Conservation (phyloP, 2,329 filamentous ascomycete genomes). For the Pseudomassariella vexata region DNA sequence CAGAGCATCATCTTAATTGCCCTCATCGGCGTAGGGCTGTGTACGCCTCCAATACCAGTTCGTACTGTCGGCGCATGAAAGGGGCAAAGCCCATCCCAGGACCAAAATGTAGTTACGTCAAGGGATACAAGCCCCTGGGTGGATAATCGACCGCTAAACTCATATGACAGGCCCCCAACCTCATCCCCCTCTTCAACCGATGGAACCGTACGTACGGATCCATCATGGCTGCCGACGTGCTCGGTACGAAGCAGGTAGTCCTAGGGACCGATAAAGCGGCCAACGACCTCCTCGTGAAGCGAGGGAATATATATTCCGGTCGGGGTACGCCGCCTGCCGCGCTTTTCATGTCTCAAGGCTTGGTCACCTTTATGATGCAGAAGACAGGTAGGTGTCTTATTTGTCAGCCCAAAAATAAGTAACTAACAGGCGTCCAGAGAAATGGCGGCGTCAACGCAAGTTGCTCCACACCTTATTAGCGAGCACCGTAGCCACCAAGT, state of each 20-base stretch:
- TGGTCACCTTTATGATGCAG: background rate
- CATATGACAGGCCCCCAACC: constrained; percentile 1
- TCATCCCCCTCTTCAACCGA: constrained; percentile 3
- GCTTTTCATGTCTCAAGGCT: background rate
- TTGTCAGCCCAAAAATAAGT: background rate
- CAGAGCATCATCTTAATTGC: background rate
- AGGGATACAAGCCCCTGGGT: too few relatives aligned
- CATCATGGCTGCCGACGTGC: background rate
- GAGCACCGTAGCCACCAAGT: background rate
- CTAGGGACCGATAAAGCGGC: background rate
- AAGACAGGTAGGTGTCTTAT: constrained; percentile 1
- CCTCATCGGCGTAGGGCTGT: background rate
- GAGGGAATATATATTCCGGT: constrained; percentile 3
- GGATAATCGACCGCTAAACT: too few relatives aligned
- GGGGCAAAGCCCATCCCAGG: constrained; percentile 1
- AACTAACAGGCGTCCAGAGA: background rate
- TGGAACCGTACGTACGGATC: constrained; percentile 4
- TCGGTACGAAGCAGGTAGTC: constrained; percentile 5
- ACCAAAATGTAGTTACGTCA: constrained; percentile 4
- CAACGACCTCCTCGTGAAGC: constrained; percentile 6
- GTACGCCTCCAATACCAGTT: background rate
- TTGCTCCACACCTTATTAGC: constrained; percentile 1
- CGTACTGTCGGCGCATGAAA: constrained; percentile 1
- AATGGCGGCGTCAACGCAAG: constrained; percentile 4
- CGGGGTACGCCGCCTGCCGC: constrained; percentile 3